Evolutionary conservation across 164 flowering plant genomes (phyloP).

Genomic region (Euptelea pleiosperma): DNA sequence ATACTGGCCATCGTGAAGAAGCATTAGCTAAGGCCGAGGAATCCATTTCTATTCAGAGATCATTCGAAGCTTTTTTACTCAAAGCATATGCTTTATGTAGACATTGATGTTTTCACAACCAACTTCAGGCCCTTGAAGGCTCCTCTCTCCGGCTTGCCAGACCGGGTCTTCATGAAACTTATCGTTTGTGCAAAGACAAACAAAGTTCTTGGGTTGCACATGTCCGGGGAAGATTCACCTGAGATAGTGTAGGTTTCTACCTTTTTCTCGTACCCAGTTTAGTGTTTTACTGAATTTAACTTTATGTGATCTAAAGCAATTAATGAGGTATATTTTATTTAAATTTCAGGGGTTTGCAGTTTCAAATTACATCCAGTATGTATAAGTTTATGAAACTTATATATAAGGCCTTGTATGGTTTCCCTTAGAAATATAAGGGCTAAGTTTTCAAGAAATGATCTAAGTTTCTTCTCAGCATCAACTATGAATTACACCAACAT

Average conservation of each 20-base stretch:
- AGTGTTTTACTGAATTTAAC: too few relatives aligned
- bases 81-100: slow-evolving; percentile 71
- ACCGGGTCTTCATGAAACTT: slow-evolving; percentile 87
- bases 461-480: too few relatives aligned
- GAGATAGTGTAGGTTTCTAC: slow-evolving; percentile 80
- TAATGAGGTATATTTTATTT: slow-evolving; percentile 8
- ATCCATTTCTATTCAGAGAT: slow-evolving; percentile 66
- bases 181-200: slow-evolving; percentile 81
- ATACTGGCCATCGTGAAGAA: slow-evolving; percentile 80
- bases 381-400: too few relatives aligned
- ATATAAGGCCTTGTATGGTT: too few relatives aligned
- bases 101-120: slow-evolving; percentile 79
- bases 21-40: slow-evolving; percentile 82
- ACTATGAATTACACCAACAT: too few relatives aligned
- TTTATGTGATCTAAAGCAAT: too few relatives aligned
- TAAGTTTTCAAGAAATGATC: too few relatives aligned
- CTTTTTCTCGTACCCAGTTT: slow-evolving; percentile 1
- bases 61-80: slow-evolving; percentile 88
- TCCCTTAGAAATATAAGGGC: too few relatives aligned
- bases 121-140: slow-evolving; percentile 93
- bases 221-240: slow-evolving; percentile 94
- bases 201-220: slow-evolving; percentile 80
- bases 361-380: too few relatives aligned
- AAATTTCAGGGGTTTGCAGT: slow-evolving; percentile 83
- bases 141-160: slow-evolving; percentile 93